Conservation (phyloP, 441 rosid species). For the Mallotus japonicus region DNA sequence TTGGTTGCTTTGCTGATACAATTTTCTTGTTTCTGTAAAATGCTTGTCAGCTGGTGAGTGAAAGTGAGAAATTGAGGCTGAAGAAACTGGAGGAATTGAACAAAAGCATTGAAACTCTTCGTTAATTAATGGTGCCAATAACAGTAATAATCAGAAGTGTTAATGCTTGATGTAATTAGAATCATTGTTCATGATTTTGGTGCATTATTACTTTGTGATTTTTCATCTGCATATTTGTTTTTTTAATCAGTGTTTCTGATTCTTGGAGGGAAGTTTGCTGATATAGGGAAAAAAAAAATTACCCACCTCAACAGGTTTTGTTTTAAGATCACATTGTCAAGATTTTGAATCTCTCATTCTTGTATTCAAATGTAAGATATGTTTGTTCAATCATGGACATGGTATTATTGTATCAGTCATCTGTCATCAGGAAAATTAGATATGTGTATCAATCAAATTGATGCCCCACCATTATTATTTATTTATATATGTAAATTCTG, state of each 20-base stretch:
- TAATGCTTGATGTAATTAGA: constrained; percentile 29
- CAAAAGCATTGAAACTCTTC: constrained; percentile 56
- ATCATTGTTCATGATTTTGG: constrained; percentile 16
- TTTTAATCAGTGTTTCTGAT: neutral
- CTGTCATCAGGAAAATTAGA: neutral
- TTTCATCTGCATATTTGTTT: constrained; percentile 12
- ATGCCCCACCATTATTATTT: neutral
- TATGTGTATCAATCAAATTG: neutral
- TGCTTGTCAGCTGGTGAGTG: constrained; percentile 57
- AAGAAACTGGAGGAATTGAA: constrained; percentile 90
- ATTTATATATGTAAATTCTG: too few relatives aligned
- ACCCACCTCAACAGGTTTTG: constrained; percentile 17
- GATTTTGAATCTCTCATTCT: neutral
- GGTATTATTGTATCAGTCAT: neutral
- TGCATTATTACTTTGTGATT: constrained; percentile 24
- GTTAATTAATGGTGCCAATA: constrained; percentile 20
- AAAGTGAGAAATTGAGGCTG: constrained; percentile 82
- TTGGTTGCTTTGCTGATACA: constrained; percentile 8
- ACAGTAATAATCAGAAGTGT: constrained; percentile 11
- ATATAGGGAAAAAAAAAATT: constrained; percentile 18
- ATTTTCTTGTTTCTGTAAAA: neutral
- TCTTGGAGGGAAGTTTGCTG: constrained; percentile 14
- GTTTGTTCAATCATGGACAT: constrained; percentile 17
- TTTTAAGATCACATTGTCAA: constrained; percentile 8
- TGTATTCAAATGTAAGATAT: constrained; percentile 23